Base-by-base conservation (phyloP, 176 grass and related monocot species). In the Musa schizocarpa region DNA sequence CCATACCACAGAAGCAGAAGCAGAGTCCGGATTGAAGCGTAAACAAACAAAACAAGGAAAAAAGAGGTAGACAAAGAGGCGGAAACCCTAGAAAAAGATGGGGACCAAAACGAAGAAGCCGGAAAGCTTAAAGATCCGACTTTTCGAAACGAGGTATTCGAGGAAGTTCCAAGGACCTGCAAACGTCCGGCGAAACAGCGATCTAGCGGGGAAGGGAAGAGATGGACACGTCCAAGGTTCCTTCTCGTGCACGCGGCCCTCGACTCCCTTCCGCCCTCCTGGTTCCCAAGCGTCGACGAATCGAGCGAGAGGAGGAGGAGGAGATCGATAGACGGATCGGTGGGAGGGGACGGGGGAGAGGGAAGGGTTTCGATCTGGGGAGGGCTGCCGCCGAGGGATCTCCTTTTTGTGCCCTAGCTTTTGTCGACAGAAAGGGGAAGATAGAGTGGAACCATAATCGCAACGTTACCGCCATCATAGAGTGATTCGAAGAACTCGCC, bases 391-490 rank as follows among this genome's bases (percentile, higher is more conserved):
- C 16, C 13, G 29, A 50, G 68, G 17, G 68, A 70, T 14, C 48
- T 19, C 43, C 8, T 21, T 13, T 34, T 5, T 70, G 68, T 70
- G 68, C 68, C 68, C 68, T 70, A 70, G 17, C 48, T 50, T 70
- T 70, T 50, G 43, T 70, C 12, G 5, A 51, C 34, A 51, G 51
- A 70, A 50, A 70, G 66, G 68, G 14, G 8, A 48, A 51, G 43
- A 70, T 50, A 50, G 68, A 70, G 43, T 34, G 67, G 8, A 16
- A 19, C 23, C 19, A 48, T 48, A n/a, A 19, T 17, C 50, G 13
- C 29, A 68, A 34, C 25, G 68, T 70, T 70, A 70, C 43, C 68
- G 68, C 68, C 68, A 70, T 70, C 43, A 20, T 14, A 19, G 66
- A 69, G 66, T 50, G 68, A 48, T 34, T 70, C 51, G 43, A 10